Evolutionary conservation across 2,329 filamentous ascomycete species (phyloP), one percentile per base, ranked within the genome.

Genomic region (Sarocladium strictum): DNA sequence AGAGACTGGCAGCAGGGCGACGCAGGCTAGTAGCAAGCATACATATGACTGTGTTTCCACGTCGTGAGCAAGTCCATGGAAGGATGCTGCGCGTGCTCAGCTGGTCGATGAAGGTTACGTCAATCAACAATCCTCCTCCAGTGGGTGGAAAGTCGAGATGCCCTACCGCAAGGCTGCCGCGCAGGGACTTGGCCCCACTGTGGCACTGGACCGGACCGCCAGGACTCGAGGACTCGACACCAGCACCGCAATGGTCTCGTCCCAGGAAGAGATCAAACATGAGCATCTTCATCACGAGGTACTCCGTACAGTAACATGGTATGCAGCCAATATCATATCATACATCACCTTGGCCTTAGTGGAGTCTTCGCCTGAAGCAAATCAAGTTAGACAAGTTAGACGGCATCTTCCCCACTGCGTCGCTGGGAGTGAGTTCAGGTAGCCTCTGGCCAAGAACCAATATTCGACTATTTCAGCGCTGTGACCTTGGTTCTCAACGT

Each of bases 21-120:
- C 58, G 61, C 53, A 62, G 55, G 32, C 58, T 59, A 54, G 58
- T 56, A 53, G 59, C 57, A 55, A 64, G 59, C 62, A 68, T 65
- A 57, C 62, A 61, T 54, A 49, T 32, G 33, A 45, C 11, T 10
- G 53, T 6, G 9, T 38, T 10, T 7, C n/a, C n/a, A n/a, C n/a
- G n/a, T n/a, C n/a, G n/a, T n/a, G n/a, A n/a, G n/a, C n/a, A n/a
- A n/a, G n/a, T n/a, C n/a, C n/a, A n/a, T n/a, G n/a, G n/a, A n/a
- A n/a, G n/a, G n/a, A n/a, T n/a, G n/a, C n/a, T n/a, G n/a, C n/a
- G 7, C 19, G 14, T n/a, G 38, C 19, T 43, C 19, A 17, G 19
- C 19, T 43, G 19, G 17, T 23, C 9, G 17, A 17, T 43, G n/a
- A 32, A 12, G 29, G 38, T 23, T 23, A 43, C 17, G 38, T 43